phyloP scores from a whole-genome alignment of 371 early-diverging fungal genomes.

The Synchytrium microbalum region DNA sequence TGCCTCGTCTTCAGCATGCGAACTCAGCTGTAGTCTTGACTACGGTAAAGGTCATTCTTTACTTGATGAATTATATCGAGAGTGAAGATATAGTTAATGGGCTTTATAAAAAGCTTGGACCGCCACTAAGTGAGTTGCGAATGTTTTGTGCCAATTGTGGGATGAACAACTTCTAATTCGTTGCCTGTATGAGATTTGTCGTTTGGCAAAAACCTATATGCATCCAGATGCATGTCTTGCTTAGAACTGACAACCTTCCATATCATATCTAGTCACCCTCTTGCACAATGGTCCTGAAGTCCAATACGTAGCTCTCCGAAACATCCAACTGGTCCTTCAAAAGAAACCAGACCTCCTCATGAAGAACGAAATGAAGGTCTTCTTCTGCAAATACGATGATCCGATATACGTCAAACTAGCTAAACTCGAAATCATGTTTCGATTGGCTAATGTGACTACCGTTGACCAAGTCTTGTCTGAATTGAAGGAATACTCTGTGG shows the following conservation, averaged over 20 bases:
- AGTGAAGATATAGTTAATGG: conserved; percentile 59
- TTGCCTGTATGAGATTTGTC: too few relatives aligned
- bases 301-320: conserved; percentile 88
- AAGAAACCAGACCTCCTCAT: conserved; percentile 68
- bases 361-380: conserved; percentile 80
- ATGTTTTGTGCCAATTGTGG: background rate
- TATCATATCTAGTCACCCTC: conserved; percentile 73
- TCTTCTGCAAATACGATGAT: conserved; percentile 95
- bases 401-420: conserved; percentile 93
- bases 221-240: background rate
- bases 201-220: background rate
- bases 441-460: conserved; percentile 68
- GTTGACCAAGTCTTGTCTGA: conserved; percentile 79
- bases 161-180: background rate
- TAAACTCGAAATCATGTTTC: conserved; percentile 83
- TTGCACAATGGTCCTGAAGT: conserved; percentile 84
- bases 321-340: conserved; percentile 82
- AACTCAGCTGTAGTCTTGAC: conserved; percentile 87
- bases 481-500: conserved; percentile 89
- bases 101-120: conserved; percentile 75
- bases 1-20: conserved; percentile 86
- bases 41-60: conserved; percentile 59
- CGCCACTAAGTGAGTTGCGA: conserved; percentile 66
- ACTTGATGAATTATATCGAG: conserved; percentile 42
- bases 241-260: background rate